Evolutionary conservation across 176 grass and related monocot genomes (phyloP).

Genomic region (Eremochloa ophiuroides): DNA sequence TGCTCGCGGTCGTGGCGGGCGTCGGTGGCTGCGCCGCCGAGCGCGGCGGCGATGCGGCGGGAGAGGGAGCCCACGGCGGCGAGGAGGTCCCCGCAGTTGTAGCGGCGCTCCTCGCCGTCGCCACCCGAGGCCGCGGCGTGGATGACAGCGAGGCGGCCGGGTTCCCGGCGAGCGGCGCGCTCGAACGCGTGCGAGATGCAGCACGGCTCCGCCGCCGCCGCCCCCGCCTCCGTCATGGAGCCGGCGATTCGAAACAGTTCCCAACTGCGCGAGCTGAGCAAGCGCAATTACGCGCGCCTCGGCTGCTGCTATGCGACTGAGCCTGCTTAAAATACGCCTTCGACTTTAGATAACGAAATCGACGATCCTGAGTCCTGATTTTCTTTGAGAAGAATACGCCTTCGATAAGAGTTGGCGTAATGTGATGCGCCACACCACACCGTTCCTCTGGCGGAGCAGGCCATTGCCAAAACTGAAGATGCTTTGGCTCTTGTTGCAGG

Average conservation of each 20-base stretch:
- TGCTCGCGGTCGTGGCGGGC: neutral
- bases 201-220: constrained; percentile 29
- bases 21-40: neutral
- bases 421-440: accelerated
- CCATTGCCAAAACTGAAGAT: neutral
- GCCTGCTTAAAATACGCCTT: neutral
- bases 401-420: neutral
- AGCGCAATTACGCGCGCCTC: neutral
- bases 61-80: constrained; percentile 38
- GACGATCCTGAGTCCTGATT: too few relatives aligned
- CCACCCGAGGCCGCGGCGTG: constrained; percentile 10
- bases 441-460: neutral
- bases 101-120: constrained; percentile 25
- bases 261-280: too few relatives aligned
- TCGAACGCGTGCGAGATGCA: constrained; percentile 84
- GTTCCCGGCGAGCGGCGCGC: constrained; percentile 24
- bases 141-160: constrained; percentile 20
- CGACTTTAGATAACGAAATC: too few relatives aligned
- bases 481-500: neutral
- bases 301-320: neutral
- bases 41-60: constrained; percentile 34
- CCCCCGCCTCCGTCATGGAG: neutral
- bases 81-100: constrained; percentile 52
- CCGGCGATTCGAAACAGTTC: neutral
- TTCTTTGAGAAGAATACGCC: too few relatives aligned